phyloP scores from a whole-genome alignment of 2,329 filamentous ascomycete species.

The Decorospora gaudefroyi region DNA sequence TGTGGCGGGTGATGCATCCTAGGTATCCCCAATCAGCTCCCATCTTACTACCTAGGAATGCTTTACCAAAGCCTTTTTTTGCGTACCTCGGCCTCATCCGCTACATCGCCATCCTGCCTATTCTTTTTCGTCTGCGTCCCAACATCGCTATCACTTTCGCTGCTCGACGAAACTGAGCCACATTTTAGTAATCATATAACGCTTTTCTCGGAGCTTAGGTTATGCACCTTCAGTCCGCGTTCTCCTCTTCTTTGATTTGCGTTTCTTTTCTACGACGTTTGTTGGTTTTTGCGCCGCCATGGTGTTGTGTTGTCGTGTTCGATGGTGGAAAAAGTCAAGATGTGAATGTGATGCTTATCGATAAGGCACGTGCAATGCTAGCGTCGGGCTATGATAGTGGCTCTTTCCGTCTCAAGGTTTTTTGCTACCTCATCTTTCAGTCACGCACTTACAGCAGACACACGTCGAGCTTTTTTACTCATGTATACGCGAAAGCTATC shows the following conservation, averaged over 20 bases:
- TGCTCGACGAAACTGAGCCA: slow-evolving; percentile 36
- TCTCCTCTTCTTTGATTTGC: slow-evolving; percentile 38
- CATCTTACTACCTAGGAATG: background rate
- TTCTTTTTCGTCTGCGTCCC: slow-evolving; percentile 20
- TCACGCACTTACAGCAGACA: no score
- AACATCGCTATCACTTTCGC: slow-evolving; percentile 40
- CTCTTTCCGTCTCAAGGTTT: no score
- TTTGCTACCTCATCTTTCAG: no score
- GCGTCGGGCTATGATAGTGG: no score
- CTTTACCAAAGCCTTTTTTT: no score
- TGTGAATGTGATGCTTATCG: slow-evolving; percentile 33
- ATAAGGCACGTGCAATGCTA: slow-evolving; percentile 17
- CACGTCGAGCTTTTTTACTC: no score
- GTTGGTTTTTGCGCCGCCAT: slow-evolving; percentile 32
- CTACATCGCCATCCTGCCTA: slow-evolving; percentile 1
- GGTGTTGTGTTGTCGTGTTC: slow-evolving; percentile 8
- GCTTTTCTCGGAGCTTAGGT: background rate
- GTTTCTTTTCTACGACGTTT: slow-evolving; percentile 29
- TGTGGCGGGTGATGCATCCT: slow-evolving; percentile 6
- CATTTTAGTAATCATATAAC: slow-evolving; percentile 14
- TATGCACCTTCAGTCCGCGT: slow-evolving; percentile 36
- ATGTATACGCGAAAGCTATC: no score
- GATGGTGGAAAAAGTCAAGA: slow-evolving; percentile 25
- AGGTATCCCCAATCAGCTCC: background rate
- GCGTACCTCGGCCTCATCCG: slow-evolving; percentile 5